Evolutionary conservation across 1,284 basidiomycete species (phyloP).

Genomic region (Schizophyllum amplum): DNA sequence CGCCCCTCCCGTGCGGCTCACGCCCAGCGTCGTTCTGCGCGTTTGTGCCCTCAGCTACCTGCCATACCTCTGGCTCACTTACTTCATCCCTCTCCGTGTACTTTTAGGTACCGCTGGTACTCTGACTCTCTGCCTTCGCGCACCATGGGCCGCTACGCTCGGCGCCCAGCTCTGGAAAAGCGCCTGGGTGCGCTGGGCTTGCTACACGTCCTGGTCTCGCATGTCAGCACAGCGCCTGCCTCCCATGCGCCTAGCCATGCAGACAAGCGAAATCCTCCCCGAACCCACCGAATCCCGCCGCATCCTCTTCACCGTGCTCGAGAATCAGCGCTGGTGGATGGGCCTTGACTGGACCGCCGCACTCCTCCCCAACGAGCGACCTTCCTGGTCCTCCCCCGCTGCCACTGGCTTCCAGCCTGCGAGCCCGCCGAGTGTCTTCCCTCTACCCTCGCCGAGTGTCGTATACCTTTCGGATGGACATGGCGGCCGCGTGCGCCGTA

Average conservation of each 20-base stretch:
- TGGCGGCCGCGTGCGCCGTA: constrained; percentile 51
- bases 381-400: constrained; percentile 73
- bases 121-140: constrained; percentile 49
- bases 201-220: constrained; percentile 38
- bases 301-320: constrained; percentile 83
- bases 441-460: constrained; percentile 46
- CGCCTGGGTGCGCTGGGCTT: constrained; percentile 56
- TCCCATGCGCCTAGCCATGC: constrained; percentile 25
- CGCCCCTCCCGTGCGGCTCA: constrained; percentile 20
- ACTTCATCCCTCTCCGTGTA: constrained; percentile 48
- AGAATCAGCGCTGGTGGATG: constrained; percentile 96
- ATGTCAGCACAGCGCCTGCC: constrained; percentile 49
- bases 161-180: constrained; percentile 51
- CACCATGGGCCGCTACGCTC: constrained; percentile 53
- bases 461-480: constrained; percentile 44
- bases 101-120: constrained; percentile 54
- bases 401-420: constrained; percentile 30
- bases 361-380: constrained; percentile 82
- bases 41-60: neutral
- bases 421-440: constrained; percentile 57
- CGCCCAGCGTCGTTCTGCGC: constrained; percentile 24
- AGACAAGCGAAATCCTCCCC: neutral
- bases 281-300: constrained; percentile 41
- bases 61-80: constrained; percentile 28
- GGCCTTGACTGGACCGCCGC: constrained; percentile 91